phyloP scores from a whole-genome alignment of 345 rosid genomes.

The Hibiscus tridactylites region DNA sequence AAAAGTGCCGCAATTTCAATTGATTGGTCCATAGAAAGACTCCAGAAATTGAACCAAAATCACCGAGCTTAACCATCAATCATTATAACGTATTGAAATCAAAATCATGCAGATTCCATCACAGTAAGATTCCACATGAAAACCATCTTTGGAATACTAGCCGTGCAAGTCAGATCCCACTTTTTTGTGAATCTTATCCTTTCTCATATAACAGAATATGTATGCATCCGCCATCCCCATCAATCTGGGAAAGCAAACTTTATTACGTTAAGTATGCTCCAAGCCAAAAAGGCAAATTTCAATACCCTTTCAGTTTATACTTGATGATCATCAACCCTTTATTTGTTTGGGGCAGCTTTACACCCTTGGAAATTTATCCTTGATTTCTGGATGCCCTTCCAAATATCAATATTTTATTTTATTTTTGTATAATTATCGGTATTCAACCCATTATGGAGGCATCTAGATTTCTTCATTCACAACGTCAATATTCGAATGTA shows the following conservation, averaged over 20 bases:
- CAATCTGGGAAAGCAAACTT: slow-evolving; percentile 13
- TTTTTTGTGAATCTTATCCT: neutral
- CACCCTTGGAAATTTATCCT: too few species aligned
- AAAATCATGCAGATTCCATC: slow-evolving; percentile 1
- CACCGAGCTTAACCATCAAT: neutral
- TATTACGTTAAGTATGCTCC: slow-evolving; percentile 7
- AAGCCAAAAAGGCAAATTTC: neutral
- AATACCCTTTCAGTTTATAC: neutral
- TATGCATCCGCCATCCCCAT: neutral
- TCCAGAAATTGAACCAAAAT: neutral
- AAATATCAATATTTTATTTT: too few species aligned
- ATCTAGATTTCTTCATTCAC: too few species aligned
- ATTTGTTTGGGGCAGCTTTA: neutral
- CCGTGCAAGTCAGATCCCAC: slow-evolving; percentile 7
- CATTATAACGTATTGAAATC: neutral
- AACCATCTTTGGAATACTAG: neutral
- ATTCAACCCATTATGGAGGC: too few species aligned
- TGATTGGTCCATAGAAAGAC: neutral
- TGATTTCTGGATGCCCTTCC: too few species aligned
- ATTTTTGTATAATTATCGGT: too few species aligned
- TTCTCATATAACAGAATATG: neutral
- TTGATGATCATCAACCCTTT: neutral
- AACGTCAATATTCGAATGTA: too few species aligned
- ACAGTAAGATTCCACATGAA: neutral
- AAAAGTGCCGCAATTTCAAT: neutral